Evolutionary conservation across 768 basidiomycete species (phyloP).

Genomic region (Nidularia pulvinata): DNA sequence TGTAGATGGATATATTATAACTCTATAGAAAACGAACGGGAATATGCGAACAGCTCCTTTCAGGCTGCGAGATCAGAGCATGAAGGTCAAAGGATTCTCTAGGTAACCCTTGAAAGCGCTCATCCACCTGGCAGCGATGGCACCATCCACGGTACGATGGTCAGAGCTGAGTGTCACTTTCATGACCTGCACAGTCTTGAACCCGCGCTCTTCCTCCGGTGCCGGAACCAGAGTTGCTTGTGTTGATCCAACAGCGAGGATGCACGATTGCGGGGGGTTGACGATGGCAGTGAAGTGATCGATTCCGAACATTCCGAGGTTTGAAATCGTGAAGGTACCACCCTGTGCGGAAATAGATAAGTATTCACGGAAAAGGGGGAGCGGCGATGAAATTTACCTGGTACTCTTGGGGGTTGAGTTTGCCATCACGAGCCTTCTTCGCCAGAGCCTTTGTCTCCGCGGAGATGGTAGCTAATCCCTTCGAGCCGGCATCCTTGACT

Average conservation of each 20-base stretch:
- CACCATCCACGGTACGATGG: conserved; percentile 96
- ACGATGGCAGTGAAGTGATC: conserved; percentile 98
- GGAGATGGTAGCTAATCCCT: conserved; percentile 93
- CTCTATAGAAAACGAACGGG: conserved; percentile 3
- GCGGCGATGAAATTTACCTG: conserved; percentile 53
- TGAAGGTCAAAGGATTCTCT: conserved; percentile 96
- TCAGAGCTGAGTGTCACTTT: conserved; percentile 96
- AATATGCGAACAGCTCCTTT: conserved; percentile 7
- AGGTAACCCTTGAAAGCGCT: conserved; percentile 93
- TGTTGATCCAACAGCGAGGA: conserved; percentile 92
- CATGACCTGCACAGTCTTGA: conserved; percentile 91
- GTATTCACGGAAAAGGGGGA: not conserved
- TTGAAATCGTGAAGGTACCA: conserved; percentile 98
- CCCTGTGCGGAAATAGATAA: conserved; percentile 53
- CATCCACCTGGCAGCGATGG: conserved; percentile 92
- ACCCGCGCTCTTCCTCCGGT: conserved; percentile 89
- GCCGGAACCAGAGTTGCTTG: conserved; percentile 86
- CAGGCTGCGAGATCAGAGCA: conserved; percentile 74
- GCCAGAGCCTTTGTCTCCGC: conserved; percentile 91
- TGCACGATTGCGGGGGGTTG: conserved; percentile 98
- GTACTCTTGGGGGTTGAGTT: conserved; percentile 93
- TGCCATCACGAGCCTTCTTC: conserved; percentile 95
- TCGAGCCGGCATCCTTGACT: conserved; percentile 88
- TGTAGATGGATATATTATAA: conserved; percentile 11
- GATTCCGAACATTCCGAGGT: conserved; percentile 97